Percentiles rank a stretch among this genome's conserved stretches.
Conservation (phyloP, 1,284 basidiomycete species). For the Albatrellus sp. region DNA sequence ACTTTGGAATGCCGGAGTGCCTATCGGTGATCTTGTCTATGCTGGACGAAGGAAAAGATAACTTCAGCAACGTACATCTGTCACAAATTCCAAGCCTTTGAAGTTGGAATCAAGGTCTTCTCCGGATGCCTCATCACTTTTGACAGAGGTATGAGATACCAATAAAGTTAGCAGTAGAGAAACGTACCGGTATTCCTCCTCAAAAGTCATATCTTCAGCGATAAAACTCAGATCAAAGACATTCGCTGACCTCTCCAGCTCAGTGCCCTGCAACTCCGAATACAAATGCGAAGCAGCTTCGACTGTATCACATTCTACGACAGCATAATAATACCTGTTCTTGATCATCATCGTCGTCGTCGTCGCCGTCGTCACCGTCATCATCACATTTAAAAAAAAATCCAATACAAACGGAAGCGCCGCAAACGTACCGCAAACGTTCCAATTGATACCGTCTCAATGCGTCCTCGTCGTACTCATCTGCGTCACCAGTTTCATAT, state of each 20-base stretch:
- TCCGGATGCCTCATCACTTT: constrained; percentile 75
- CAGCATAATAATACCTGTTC: constrained; percentile 88
- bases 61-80: constrained; percentile 55
- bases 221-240: constrained; percentile 92
- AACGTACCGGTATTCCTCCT: constrained; percentile 60
- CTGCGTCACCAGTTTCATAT: constrained; percentile 54
- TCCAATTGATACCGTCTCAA: constrained; percentile 91
- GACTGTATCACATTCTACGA: constrained; percentile 80
- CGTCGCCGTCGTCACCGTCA: no score
- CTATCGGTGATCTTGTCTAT: constrained; percentile 25
- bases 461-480: constrained; percentile 80
- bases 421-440: constrained; percentile 62
- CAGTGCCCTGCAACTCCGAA: constrained; percentile 85
- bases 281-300: constrained; percentile 76
- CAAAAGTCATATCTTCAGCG: constrained; percentile 87
- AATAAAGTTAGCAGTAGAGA: constrained; percentile 2
- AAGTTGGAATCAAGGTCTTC: constrained; percentile 47
- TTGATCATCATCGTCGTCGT: constrained; percentile 5
- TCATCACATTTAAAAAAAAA: no score
- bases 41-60: not conserved
- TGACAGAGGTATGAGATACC: not conserved
- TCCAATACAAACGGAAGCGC: constrained; percentile 4
- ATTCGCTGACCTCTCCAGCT: constrained; percentile 95
- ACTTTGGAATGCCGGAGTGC: constrained; percentile 98
- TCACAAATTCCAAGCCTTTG: constrained; percentile 85